phyloP scores from a whole-genome alignment of 306 rosid genomes.

The Gillenia trifoliata region DNA sequence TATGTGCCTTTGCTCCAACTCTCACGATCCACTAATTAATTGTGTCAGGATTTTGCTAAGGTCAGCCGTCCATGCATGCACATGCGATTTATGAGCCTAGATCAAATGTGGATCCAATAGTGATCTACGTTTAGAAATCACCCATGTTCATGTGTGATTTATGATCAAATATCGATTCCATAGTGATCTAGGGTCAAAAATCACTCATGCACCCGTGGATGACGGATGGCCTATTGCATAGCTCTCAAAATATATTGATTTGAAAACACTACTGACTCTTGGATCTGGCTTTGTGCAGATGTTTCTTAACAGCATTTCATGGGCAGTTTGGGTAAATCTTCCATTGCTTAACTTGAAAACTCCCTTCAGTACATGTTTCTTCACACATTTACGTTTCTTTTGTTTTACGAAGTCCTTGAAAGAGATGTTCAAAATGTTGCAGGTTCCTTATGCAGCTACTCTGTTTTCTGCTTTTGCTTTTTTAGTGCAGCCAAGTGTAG shows the following conservation, averaged over 20 bases:
- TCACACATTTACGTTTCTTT: not conserved
- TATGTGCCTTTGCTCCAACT: conserved; percentile 24
- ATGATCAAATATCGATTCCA: not conserved
- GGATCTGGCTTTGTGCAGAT: conserved; percentile 44
- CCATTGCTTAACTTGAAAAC: not conserved
- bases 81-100: not conserved
- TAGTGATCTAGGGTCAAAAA: not conserved
- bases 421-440: conserved; percentile 25
- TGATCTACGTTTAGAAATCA: not conserved
- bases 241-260: not conserved
- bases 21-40: not conserved
- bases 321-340: conserved; percentile 80
- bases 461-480: conserved; percentile 37
- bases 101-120: not conserved
- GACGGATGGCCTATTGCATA: not conserved
- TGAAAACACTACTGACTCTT: conserved; percentile 2
- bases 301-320: conserved; percentile 51
- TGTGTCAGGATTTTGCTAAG: not conserved
- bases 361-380: not conserved
- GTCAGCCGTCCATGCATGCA: not conserved
- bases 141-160: not conserved
- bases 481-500: conserved; percentile 62
- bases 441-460: conserved; percentile 82
- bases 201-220: not conserved
- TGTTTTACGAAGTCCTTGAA: not conserved